phyloP scores from a whole-genome alignment of 2,329 filamentous ascomycete genomes.

The Zalaria obscura region DNA sequence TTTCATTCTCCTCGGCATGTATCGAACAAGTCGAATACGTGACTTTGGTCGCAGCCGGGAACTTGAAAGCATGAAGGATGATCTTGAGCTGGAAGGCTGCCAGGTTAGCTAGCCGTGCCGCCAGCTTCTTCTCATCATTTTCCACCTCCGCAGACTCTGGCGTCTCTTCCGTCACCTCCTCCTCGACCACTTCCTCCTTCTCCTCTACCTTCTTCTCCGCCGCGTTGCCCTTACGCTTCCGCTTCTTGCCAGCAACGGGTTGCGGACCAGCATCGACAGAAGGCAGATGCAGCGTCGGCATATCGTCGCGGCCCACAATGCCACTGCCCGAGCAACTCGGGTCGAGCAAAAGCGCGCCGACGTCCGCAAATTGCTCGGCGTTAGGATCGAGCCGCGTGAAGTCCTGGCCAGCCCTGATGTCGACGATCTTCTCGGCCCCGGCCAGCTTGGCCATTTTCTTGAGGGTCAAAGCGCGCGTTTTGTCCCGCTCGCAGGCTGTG shows the following conservation, averaged over 20 bases:
- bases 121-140: constrained; percentile 39
- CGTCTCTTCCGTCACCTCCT: constrained; percentile 20
- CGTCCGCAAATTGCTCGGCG: constrained; percentile 46
- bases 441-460: constrained; percentile 73
- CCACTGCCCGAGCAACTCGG: constrained; percentile 93
- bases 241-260: constrained; percentile 12
- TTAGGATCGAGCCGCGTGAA: constrained; percentile 64
- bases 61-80: constrained; percentile 70
- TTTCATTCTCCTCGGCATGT: constrained; percentile 77
- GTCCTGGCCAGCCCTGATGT: constrained; percentile 60
- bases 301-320: constrained; percentile 75
- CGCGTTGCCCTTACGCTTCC: constrained; percentile 11
- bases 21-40: constrained; percentile 93
- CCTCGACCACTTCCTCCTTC: constrained; percentile 19
- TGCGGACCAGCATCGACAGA: constrained; percentile 1
- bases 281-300: constrained; percentile 2
- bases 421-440: constrained; percentile 52
- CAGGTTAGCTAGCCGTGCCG: constrained; percentile 55
- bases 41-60: constrained; percentile 59
- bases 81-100: constrained; percentile 71
- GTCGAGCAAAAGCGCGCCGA: constrained; percentile 74
- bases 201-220: constrained; percentile 5
- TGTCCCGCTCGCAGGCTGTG: constrained; percentile 69
- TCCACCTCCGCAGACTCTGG: constrained; percentile 13
- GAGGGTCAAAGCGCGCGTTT: constrained; percentile 55